Evolutionary conservation across 495 filamentous ascomycete species (phyloP).

Genomic region (Penicillium cataractarum): DNA sequence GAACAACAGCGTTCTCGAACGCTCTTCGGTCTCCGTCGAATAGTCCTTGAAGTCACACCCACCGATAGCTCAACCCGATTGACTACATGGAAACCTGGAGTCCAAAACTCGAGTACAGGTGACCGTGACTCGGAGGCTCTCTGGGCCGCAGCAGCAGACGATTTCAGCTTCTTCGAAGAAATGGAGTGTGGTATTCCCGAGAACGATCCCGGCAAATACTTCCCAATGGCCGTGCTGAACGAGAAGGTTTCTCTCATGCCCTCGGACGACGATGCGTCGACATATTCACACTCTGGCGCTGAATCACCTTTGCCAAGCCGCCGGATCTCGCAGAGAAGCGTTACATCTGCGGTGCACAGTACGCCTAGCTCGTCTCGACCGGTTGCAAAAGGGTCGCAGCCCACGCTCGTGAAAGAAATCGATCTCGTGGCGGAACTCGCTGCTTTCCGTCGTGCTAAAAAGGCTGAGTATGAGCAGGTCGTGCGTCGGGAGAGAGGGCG

Average conservation of each 20-base stretch:
- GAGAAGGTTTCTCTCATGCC: slow-evolving; percentile 47
- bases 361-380: background rate
- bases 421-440: slow-evolving; percentile 55
- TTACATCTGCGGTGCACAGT: slow-evolving; percentile 7
- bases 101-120: slow-evolving; percentile 59
- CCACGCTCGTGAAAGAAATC: slow-evolving; percentile 28
- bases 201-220: slow-evolving; percentile 45
- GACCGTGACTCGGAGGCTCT: slow-evolving; percentile 63
- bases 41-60: slow-evolving; percentile 61
- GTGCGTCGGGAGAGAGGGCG: slow-evolving; percentile 35
- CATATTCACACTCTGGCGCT: slow-evolving; percentile 19
- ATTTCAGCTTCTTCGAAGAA: slow-evolving; percentile 69
- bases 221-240: slow-evolving; percentile 48
- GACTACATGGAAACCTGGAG: slow-evolving; percentile 44
- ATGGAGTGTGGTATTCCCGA: slow-evolving; percentile 60
- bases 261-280: slow-evolving; percentile 35
- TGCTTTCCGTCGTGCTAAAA: slow-evolving; percentile 50
- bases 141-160: slow-evolving; percentile 60
- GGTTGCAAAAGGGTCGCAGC: slow-evolving; percentile 1
- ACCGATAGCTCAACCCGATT: slow-evolving; percentile 24
- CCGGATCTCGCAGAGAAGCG: slow-evolving; percentile 8
- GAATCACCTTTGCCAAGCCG: slow-evolving; percentile 15
- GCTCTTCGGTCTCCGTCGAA: slow-evolving; percentile 57
- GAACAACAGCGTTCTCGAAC: slow-evolving; percentile 50
- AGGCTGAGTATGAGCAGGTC: slow-evolving; percentile 46